Conservation (phyloP, 2,329 filamentous ascomycete genomes). For the Sclerotinia spermophila region DNA sequence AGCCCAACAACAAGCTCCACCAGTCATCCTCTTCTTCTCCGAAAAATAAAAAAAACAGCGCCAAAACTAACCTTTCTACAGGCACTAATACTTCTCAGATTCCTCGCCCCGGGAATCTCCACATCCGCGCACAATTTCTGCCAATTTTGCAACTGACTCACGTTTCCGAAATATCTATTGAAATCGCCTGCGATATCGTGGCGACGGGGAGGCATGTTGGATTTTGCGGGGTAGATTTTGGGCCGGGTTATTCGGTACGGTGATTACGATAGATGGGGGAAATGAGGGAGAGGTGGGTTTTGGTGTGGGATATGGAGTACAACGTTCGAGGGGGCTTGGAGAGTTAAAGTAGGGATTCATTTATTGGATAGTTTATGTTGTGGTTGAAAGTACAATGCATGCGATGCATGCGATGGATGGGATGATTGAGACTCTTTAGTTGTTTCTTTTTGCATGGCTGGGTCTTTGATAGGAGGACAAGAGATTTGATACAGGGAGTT, state of each 20-base stretch:
- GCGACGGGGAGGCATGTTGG: not conserved
- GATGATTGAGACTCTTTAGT: not conserved
- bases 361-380: not conserved
- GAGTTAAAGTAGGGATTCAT: not conserved
- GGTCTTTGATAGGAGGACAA: too few relatives aligned
- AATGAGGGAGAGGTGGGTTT: not conserved
- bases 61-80: slow-evolving; percentile 1
- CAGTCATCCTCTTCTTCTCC: not conserved
- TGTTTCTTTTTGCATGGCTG: not conserved
- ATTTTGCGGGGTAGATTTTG: not conserved
- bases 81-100: not conserved
- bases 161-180: not conserved
- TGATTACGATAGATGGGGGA: too few relatives aligned
- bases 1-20: not conserved
- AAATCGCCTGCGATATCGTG: not conserved
- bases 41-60: not conserved
- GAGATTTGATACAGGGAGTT: not conserved
- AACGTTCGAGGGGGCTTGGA: too few relatives aligned
- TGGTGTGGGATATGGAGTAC: too few relatives aligned
- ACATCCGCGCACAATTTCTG: slow-evolving; percentile 12
- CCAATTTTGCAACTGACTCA: not conserved
- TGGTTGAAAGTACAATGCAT: not conserved
- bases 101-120: not conserved
- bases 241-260: too few relatives aligned
- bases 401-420: not conserved